These are phyloP conservation scores for Ceratocystis colombiana DNA, from an alignment of 2,329 filamentous ascomycete species.

Conservation along the genomic window DNA sequence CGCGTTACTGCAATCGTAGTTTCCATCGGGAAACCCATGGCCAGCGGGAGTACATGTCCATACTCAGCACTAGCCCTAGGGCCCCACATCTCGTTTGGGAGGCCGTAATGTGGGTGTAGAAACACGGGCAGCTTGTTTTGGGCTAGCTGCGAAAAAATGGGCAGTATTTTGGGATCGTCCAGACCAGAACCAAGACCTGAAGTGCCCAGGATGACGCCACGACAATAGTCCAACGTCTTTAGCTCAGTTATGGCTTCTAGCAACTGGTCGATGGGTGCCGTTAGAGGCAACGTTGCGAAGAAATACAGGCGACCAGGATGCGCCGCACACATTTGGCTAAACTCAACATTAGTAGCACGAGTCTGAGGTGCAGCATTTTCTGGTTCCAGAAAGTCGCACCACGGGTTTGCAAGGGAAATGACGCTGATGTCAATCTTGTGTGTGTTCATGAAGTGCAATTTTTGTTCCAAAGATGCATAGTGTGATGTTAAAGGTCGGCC, in stretches of 20 bases:
- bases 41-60: constrained; percentile 77
- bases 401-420: constrained; percentile 83
- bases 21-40: constrained; percentile 81
- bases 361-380: constrained; percentile 44
- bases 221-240: constrained; percentile 52
- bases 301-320: constrained; percentile 64
- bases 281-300: constrained; percentile 72
- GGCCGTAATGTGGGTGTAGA: constrained; percentile 83
- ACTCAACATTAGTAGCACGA: constrained; percentile 62
- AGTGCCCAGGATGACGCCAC: constrained; percentile 83
- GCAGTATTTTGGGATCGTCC: constrained; percentile 64
- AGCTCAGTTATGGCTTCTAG: constrained; percentile 56
- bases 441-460: constrained; percentile 77
- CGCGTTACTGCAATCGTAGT: constrained; percentile 82
- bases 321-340: constrained; percentile 58
- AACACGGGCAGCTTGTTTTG: constrained; percentile 59
- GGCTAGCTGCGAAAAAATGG: constrained; percentile 61
- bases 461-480: constrained; percentile 70
- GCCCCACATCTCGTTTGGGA: constrained; percentile 72
- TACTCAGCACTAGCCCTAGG: constrained; percentile 57
- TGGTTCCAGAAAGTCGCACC: constrained; percentile 71
- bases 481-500: constrained; percentile 75
- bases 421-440: constrained; percentile 76
- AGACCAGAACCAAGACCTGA: constrained; percentile 68
- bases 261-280: constrained; percentile 52